These are phyloP conservation scores for Chlorella sp. DNA, from an alignment of 139 green algal genomes.

Conservation along the genomic window DNA sequence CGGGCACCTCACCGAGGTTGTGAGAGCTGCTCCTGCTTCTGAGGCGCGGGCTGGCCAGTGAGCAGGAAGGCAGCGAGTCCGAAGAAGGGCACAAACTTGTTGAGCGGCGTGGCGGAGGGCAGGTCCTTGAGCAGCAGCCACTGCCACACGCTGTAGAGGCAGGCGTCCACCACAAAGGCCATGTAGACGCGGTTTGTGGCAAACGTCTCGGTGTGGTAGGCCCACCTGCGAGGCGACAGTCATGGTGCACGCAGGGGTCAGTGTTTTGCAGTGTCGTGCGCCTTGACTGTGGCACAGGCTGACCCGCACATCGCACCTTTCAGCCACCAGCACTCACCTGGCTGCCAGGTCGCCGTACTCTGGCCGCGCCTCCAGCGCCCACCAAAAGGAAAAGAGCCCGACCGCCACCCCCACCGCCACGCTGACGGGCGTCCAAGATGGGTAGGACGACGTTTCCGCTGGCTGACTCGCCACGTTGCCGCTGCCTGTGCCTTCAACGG, in stretches of 20 bases:
- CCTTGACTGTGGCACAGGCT: neutral
- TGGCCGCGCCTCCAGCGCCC: conserved; percentile 50
- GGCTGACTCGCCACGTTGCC: too few species aligned
- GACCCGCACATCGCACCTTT: neutral
- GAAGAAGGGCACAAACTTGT: conserved; percentile 69
- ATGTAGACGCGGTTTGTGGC: conserved; percentile 53
- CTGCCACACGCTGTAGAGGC: conserved; percentile 75
- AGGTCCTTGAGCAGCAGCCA: conserved; percentile 47
- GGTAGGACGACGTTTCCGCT: too few species aligned
- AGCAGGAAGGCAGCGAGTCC: conserved; percentile 63
- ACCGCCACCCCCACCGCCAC: conserved; percentile 25
- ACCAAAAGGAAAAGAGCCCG: conserved; percentile 56
- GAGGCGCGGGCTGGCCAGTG: neutral
- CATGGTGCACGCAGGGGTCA: too few species aligned
- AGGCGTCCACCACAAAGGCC: conserved; percentile 73
- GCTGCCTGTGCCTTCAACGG: neutral
- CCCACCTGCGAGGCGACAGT: conserved; percentile 1
- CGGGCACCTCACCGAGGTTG: too few species aligned
- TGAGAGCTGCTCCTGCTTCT: conserved; percentile 1
- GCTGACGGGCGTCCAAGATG: conserved; percentile 14
- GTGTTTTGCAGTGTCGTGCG: too few species aligned
- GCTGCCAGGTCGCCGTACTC: conserved; percentile 63
- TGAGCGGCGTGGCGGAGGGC: conserved; percentile 20
- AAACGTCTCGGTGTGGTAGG: neutral
- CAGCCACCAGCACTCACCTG: conserved; percentile 9